Base-by-base conservation (phyloP, 2,329 filamentous ascomycete species). In the Aulographum hederae region DNA sequence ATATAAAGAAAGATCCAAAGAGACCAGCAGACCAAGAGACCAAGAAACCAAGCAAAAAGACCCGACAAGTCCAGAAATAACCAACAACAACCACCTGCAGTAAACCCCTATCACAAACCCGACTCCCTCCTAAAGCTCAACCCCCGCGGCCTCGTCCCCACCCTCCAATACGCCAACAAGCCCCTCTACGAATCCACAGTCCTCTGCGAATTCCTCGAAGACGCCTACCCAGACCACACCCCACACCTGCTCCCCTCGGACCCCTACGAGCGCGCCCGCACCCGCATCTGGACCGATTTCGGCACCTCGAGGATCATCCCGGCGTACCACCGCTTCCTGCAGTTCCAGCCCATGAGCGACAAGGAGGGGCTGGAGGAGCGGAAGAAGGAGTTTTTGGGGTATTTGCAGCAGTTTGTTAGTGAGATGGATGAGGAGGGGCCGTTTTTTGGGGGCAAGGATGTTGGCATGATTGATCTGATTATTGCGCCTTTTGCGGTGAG, bases 101-200 rank as follows among this genome's bases (percentile, higher is more conserved):
- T 82, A 36, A 82, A 84, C 50, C 78, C 78, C 0, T 84, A 84
- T 57, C 59, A 73, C 50, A 85, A 85, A 45, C 70, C 69, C 0
- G 52, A 66, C 3, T 70, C 66, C 1, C 73, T 84, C 18, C 58
- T 85, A 15, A 60, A 63, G 6, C 58, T 85, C 38, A 86, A 86
- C 45, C 78, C 78, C 0, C 67, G 77, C 10, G 78, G 78, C 1
- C 60, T 85, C 1, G 73, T 85, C 2, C 80, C 79, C 0, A 82
- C 78, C 0, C 59, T 85, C 1, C 63, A 60, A 34, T 56, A 59
- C 43, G 41, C 54, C 25, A 46, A 47, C 39, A 73, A 69, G 45
- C 69, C 75, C 1, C 57, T 85, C 5, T 82, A 78, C 42, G 78
- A 86, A 49, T 78, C 72, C 43, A 68, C 60, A 5, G 67, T 85